phyloP scores from a whole-genome alignment of 1,284 basidiomycete genomes.

The Cystobasidiaceae sp. region DNA sequence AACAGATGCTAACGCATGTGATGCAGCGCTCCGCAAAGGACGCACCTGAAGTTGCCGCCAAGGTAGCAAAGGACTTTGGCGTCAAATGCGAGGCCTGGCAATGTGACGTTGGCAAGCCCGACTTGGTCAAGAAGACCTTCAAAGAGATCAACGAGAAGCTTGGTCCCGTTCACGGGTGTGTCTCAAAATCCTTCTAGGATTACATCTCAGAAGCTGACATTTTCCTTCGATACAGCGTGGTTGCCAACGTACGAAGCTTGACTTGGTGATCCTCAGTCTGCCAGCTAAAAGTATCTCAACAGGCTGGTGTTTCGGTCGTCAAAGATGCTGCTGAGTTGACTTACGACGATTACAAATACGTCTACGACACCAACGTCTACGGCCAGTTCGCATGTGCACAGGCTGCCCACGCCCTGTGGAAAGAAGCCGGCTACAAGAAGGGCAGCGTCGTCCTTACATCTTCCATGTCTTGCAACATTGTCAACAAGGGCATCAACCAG shows the following conservation, averaged over 20 bases:
- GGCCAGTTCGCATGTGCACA: conserved; percentile 35
- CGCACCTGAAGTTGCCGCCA: conserved; percentile 49
- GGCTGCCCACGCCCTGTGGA: conserved; percentile 46
- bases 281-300: conserved; percentile 39
- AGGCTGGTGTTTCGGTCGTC: conserved; percentile 53
- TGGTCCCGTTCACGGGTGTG: background rate
- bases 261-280: too few relatives aligned
- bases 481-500: conserved; percentile 47
- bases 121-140: conserved; percentile 48
- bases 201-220: too few relatives aligned
- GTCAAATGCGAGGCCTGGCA: conserved; percentile 51
- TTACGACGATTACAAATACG: conserved; percentile 48
- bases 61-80: conserved; percentile 47
- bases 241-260: too few relatives aligned
- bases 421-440: conserved; percentile 39
- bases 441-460: conserved; percentile 53
- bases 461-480: conserved; percentile 55
- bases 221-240: background rate
- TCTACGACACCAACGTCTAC: conserved; percentile 46
- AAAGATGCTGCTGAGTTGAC: conserved; percentile 53
- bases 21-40: conserved; percentile 41
- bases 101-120: conserved; percentile 47
- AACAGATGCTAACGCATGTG: background rate
- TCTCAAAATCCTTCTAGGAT: too few relatives aligned
- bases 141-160: conserved; percentile 48